Conservation (phyloP, 495 filamentous ascomycete species). For the Penicillium verhagenii region DNA sequence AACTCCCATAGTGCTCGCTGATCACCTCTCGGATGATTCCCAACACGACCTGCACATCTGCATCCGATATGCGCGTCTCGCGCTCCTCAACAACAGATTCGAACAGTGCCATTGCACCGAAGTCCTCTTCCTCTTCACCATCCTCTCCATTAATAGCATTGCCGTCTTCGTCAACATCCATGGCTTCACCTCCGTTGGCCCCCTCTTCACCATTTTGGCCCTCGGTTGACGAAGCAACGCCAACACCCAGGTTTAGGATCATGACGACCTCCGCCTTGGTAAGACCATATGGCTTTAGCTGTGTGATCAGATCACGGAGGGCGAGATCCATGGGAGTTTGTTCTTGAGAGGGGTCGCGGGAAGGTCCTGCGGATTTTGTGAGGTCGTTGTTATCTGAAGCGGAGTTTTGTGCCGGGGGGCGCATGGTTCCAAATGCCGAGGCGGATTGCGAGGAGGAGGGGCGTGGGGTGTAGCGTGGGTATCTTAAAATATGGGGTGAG, state of each 20-base stretch:
- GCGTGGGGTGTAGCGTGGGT: constrained; percentile 30
- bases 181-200: constrained; percentile 20
- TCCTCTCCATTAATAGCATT: constrained; percentile 21
- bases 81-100: constrained; percentile 47
- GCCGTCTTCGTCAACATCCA: constrained; percentile 26
- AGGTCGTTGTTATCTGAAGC: constrained; percentile 9
- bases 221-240: constrained; percentile 15
- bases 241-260: constrained; percentile 59
- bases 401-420: constrained; percentile 14
- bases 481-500: constrained; percentile 37
- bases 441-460: constrained; percentile 27
- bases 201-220: constrained; percentile 13
- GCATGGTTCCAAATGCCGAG: constrained; percentile 27
- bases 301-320: constrained; percentile 38
- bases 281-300: constrained; percentile 48
- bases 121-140: constrained; percentile 33
- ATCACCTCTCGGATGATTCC: constrained; percentile 38
- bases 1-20: constrained; percentile 17
- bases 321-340: constrained; percentile 38
- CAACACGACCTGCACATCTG: constrained; percentile 36
- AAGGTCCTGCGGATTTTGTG: background rate
- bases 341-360: constrained; percentile 9
- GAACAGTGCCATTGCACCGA: constrained; percentile 38
- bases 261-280: constrained; percentile 64
- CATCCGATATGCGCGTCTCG: constrained; percentile 38